phyloP scores from a whole-genome alignment of 176 grass and related monocot species.

The Carex cristatella region DNA sequence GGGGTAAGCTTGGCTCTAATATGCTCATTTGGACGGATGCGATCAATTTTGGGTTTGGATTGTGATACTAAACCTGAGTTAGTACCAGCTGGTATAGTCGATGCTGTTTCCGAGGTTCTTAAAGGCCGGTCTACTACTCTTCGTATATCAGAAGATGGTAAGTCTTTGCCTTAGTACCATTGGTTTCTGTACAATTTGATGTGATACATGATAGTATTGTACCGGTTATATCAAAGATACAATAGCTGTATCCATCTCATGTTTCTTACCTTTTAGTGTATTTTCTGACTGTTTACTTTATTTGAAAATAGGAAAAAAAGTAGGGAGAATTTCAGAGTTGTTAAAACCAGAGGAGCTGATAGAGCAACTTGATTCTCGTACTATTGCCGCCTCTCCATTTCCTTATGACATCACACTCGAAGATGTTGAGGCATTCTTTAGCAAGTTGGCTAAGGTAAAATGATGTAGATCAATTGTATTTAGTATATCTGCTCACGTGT shows the following conservation, averaged over 20 bases:
- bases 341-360: conserved; percentile 66
- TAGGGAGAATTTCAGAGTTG: conserved; percentile 62
- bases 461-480: not conserved
- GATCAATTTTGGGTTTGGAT: conserved; percentile 48
- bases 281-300: not conserved
- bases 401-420: conserved; percentile 81
- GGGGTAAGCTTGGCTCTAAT: conserved; percentile 91
- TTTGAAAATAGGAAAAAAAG: conserved; percentile 49
- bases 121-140: conserved; percentile 42
- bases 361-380: conserved; percentile 68
- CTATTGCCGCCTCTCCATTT: conserved; percentile 69
- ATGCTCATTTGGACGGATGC: conserved; percentile 81
- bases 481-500: not conserved
- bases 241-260: conserved; percentile 8
- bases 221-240: not conserved
- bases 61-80: conserved; percentile 40
- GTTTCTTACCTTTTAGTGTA: not conserved
- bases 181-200: not conserved
- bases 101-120: conserved; percentile 61
- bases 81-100: conserved; percentile 38
- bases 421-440: conserved; percentile 73
- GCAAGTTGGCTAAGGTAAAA: conserved; percentile 57
- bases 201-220: not conserved
- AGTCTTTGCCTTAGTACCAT: not conserved
- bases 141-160: conserved; percentile 70